phyloP scores from a whole-genome alignment of 306 rosid genomes.

The Trifolium repens region DNA sequence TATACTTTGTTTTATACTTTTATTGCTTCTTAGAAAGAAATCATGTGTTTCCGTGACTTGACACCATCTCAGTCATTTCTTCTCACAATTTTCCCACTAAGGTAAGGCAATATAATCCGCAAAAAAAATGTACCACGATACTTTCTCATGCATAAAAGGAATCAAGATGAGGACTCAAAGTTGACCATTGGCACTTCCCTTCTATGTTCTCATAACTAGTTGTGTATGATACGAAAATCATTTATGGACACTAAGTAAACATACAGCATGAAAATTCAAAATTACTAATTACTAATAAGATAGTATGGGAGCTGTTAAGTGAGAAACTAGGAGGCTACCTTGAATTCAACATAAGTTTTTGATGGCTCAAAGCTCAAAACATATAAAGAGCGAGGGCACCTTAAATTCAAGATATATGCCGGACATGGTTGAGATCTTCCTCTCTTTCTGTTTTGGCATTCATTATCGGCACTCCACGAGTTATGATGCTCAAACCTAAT shows the following conservation, averaged over 20 bases:
- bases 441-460: conserved; percentile 67
- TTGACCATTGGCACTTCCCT: conserved; percentile 10
- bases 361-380: conserved; percentile 84
- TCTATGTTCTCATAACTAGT: not conserved
- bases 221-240: conserved; percentile 22
- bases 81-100: not conserved
- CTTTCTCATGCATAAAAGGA: not conserved
- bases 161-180: not conserved
- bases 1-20: not conserved
- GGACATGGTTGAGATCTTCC: conserved; percentile 65
- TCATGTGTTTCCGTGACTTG: not conserved
- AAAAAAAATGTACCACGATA: not conserved
- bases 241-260: conserved; percentile 19
- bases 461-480: conserved; percentile 44
- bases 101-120: not conserved
- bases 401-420: conserved; percentile 77
- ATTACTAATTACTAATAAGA: conserved; percentile 28
- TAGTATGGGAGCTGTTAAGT: not conserved
- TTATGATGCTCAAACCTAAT: conserved; percentile 57
- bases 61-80: not conserved
- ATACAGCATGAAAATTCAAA: conserved; percentile 21
- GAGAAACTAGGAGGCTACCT: conserved; percentile 60
- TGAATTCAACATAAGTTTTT: conserved; percentile 80
- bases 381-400: conserved; percentile 77
- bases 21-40: conserved; percentile 8